Evolutionary conservation across 768 basidiomycete species (phyloP).

Genomic region (Lanmaoa rubissima): DNA sequence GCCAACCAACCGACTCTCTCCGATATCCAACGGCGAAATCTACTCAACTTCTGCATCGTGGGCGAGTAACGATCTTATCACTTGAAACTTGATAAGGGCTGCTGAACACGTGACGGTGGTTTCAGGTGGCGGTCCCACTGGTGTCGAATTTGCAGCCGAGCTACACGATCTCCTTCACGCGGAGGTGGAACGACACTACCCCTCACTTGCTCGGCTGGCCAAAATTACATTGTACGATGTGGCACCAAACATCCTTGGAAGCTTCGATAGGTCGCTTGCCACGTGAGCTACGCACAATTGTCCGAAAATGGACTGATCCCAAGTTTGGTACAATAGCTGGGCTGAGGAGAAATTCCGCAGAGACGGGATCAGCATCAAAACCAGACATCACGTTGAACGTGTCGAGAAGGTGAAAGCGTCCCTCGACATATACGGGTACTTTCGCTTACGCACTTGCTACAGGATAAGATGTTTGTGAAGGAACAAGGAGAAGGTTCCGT

Average conservation of each 20-base stretch:
- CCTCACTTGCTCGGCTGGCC: slow-evolving; percentile 57
- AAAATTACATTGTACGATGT: slow-evolving; percentile 83
- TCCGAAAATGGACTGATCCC: slow-evolving; percentile 1
- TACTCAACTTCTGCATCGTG: slow-evolving; percentile 86
- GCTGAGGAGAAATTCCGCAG: slow-evolving; percentile 68
- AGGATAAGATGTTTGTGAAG: slow-evolving; percentile 68
- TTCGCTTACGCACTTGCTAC: slow-evolving; percentile 9
- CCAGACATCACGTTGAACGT: slow-evolving; percentile 69
- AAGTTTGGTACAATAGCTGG: slow-evolving; percentile 41
- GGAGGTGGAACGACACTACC: slow-evolving; percentile 62
- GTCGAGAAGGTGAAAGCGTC: slow-evolving; percentile 51
- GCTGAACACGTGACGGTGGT: slow-evolving; percentile 4
- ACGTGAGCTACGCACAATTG: slow-evolving; percentile 39
- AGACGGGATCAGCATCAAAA: slow-evolving; percentile 72
- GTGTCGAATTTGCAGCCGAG: slow-evolving; percentile 84
- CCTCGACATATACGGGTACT: slow-evolving; percentile 7
- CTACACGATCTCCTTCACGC: slow-evolving; percentile 72
- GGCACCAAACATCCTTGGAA: slow-evolving; percentile 70
- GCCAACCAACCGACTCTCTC: slow-evolving; percentile 78
- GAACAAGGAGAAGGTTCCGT: slow-evolving; percentile 65
- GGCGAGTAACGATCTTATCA: slow-evolving; percentile 45
- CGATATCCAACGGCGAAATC: slow-evolving; percentile 67
- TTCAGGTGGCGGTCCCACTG: slow-evolving; percentile 72
- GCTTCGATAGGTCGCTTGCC: slow-evolving; percentile 66
- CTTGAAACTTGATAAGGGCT: not conserved